Evolutionary conservation across 2,329 filamentous ascomycete species (phyloP), one percentile per base, ranked within the genome.

Genomic region (Aspergillus sp.): DNA sequence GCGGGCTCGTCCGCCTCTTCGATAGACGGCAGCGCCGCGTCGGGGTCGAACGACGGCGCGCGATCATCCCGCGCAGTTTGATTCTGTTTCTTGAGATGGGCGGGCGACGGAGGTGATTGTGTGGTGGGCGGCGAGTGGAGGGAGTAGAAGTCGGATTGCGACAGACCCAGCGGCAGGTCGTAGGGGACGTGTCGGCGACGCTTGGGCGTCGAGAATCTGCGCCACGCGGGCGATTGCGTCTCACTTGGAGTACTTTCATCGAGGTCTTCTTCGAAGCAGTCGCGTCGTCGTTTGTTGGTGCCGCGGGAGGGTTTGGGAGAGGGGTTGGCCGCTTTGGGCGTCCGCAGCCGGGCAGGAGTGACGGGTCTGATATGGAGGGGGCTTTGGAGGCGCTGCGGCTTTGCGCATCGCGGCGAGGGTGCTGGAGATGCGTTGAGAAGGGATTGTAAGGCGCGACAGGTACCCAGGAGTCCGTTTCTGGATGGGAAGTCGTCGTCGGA

Each of bases 161-260:
- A 67, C 8, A 79, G 63, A 16, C 76, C 75, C 3, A 76, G 61
- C 0, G 76, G 76, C 32, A 79, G 60, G n/a, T 75, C 64, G 33
- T 70, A 69, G 2, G 76, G 76, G 10, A 69, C 60, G 20, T 71
- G 66, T 16, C 75, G 67, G 36, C 61, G 69, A 55, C 76, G 71
- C 59, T 79, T 79, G 4, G 76, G 76, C 10, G 76, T 79, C 3
- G 71, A 70, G 51, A 70, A 68, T 35, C 60, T 57, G 32, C 38
- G 56, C 42, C 26, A 30, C 35, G 51, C 49, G 45, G 53, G 50
- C 7, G 19, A 10, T 42, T 22, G 6, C 40, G 10, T 42, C 19
- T 62, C 49, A 45, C 40, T 50, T 24, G 53, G 41, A 32, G 36
- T 14, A 46, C 60, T 54, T 32, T 53, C 32, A 49, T 64, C 53